Base-by-base conservation (phyloP, 225 moss, liverwort and hornwort species). In the Takakia lepidozioides region DNA sequence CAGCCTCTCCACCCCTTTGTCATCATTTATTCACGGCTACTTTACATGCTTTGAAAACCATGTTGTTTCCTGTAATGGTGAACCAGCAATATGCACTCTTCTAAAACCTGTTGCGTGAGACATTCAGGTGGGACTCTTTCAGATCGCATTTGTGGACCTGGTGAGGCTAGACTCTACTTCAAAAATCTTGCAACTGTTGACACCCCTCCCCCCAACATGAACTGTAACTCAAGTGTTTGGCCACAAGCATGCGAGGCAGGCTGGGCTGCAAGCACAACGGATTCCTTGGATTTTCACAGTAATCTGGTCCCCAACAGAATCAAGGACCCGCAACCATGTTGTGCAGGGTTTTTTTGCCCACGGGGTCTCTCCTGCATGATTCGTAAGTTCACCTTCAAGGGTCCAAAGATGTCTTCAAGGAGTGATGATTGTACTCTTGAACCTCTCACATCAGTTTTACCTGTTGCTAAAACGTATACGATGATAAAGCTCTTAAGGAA, bases 291-390 rank as follows among this genome's bases (percentile, higher is more conserved):
- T 44, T 26, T 66, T 52, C 57, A 67, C 9, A 74, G 57, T 61
- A 60, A 80, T 40, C 29, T 61, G 35, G 60, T 80, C 23, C 48
- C 70, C 3, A 60, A 50, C 6, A 51, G 95, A 22, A 42, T 52
- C 39, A 26, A 55, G 15, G 62, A 73, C 58, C 65, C 85, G 26
- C 62, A 69, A 49, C 77, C 68, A 25, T 98, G 98, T 48, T 98
- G 91, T 26, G 36, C 71, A 35, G 98, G 98, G 1, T 98, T 91
- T 45, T 98, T 98, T 49, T 91, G 98, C 50, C 98, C 98, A 64
- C 75, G 71, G 4, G 98, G 91, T 24, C 78, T 98, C 42, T 83
- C 98, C 51, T 91, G 98, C 48, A 91, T 91, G 98, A 78, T 91
- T 58, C 87, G 98, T 98, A 58, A 85, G 98, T n/a, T n/a, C n/a